These are phyloP conservation scores for Linum tenue DNA, from an alignment of 345 rosid species.

Conservation along the genomic window DNA sequence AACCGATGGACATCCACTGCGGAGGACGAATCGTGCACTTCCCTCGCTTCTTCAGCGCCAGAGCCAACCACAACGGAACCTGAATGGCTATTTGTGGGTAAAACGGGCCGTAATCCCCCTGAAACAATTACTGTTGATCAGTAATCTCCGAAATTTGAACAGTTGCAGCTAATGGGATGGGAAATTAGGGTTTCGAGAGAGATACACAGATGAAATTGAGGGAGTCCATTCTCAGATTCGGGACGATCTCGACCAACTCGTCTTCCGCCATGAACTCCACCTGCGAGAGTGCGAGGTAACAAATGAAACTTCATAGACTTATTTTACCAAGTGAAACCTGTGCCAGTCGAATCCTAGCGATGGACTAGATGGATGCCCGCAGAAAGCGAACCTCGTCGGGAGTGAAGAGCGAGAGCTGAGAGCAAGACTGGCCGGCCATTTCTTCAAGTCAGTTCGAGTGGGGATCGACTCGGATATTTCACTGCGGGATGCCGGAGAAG, in stretches of 20 bases:
- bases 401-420: constrained; percentile 55
- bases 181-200: not conserved
- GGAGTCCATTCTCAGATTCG: constrained; percentile 64
- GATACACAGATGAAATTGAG: constrained; percentile 60
- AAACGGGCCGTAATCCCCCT: constrained; percentile 93
- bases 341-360: not conserved
- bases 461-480: not conserved
- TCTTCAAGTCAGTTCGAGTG: not conserved
- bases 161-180: not conserved
- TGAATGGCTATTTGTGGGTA: constrained; percentile 55
- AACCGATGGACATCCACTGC: constrained; percentile 79
- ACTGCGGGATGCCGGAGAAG: not conserved
- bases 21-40: constrained; percentile 75
- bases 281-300: constrained; percentile 22
- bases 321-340: not conserved
- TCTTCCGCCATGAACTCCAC: constrained; percentile 84
- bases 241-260: constrained; percentile 64
- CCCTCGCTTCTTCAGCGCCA: constrained; percentile 83
- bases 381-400: constrained; percentile 53
- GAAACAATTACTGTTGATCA: not conserved
- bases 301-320: not conserved
- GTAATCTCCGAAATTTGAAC: not conserved
- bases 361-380: not conserved
- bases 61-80: constrained; percentile 93
- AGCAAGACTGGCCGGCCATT: constrained; percentile 75